Base-by-base conservation (phyloP, 345 rosid genomes). In the Eucalyptus polybractea region DNA sequence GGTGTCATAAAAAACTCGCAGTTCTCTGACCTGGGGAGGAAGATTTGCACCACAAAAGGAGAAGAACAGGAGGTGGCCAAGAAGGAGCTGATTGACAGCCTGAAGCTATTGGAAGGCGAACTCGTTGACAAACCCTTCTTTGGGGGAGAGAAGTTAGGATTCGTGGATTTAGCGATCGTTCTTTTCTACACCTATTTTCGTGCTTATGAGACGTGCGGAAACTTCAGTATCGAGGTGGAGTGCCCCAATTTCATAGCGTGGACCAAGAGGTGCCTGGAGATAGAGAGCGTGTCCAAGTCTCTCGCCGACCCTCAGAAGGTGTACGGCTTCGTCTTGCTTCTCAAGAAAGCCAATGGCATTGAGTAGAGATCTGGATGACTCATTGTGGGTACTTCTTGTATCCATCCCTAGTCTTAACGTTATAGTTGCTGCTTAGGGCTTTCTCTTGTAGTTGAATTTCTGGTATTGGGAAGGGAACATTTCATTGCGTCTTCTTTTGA, bases 191-290 rank as follows among this genome's bases (percentile, higher is more conserved):
- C 44, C n/a, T 92, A 91, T 93, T 91, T 93, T 89, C 33, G 86
- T 47, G 56, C 93, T 2, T 88, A 44, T 67, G 94, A 92, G 89
- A 91, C 22, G 13, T 88, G 50, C 4, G 93, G 91, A 1, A 91
- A 90, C n/a, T 93, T 94, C 80, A 90, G 87, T 76, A 33, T 91
- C 1, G 93, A 91, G 80, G 87, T 89, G 21, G 90, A 91, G 88
- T 90, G 91, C 86, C 94, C 94, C 25, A 91, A 91, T 54, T 7
- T 94, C 19, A 50, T 89, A 4, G 90, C 89, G 4, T 93, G 94
- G 95, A 81, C 50, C 10, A 92, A 93, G 87, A 93, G 93, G 87
- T 93, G 94, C 89, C 17, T 91, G 93, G 86, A 92, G 37, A 33
- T 33, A 33, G 37, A 33, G 47, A 88, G 83, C 44, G 91, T 93